Base-by-base conservation (phyloP, 129 eudicot genomes). In the Arctium minus region DNA sequence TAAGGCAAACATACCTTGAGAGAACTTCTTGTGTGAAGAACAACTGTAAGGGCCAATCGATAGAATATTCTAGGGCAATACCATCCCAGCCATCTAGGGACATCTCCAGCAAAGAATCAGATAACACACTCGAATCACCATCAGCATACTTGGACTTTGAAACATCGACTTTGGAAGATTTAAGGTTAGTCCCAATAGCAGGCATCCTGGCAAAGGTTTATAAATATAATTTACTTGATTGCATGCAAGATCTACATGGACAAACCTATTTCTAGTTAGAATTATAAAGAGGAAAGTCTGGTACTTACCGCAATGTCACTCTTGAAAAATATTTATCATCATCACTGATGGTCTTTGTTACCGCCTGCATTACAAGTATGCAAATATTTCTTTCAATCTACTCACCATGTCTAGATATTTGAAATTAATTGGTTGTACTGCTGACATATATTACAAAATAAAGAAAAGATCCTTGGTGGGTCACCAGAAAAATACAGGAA, bases 61-160 rank as follows among this genome's bases (percentile, higher is more conserved):
- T 83, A 81, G 97, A 90, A 89, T 96, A 96, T 89, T 91, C 94
- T 75, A 96, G 92, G 73, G 97, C 86, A 70, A 96, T 93, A n/a
- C 98, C 96, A 89, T 93, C 99, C 99, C 99, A 96, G 68, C 99
- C 99, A 89, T 96, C 99, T 74, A 90, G 87, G 32, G 94, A 92
- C 89, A 82, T 86, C 89, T 93, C 97, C 18, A 77, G 50, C 32
- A 92, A 82, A 78, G 86, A 33, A 72, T 91, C 97, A 73, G 94
- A 82, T 68, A 81, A 79, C 76, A 79, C 87, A 86, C 85, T 83
- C 40, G 86, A 83, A 86, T 91, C 97, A 37, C 90, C 92, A 75
- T 91, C 97, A 60, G 69, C 78, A 85, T 88, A 72, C 80, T 93
- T 95, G 85, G 88, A 74, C 81, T 89, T 95, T 42, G 90, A 84